Conservation (phyloP, 2,329 filamentous ascomycete species). For the Phaeosphaeriaceae sp. region DNA sequence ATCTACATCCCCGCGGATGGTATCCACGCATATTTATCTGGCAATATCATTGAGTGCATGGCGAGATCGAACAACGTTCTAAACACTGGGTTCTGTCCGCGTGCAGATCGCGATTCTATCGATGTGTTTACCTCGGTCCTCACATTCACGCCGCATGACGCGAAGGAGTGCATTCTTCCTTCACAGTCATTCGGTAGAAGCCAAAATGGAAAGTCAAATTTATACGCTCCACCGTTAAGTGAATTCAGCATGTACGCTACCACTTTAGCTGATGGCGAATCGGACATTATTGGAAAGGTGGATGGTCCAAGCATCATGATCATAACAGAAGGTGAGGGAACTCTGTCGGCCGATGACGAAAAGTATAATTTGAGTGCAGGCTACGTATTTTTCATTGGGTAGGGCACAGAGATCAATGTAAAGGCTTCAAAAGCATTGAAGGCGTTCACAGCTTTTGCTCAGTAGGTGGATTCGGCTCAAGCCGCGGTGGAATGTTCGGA, state of each 20-base stretch:
- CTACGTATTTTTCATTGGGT: conserved; percentile 70
- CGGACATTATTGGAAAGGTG: conserved; percentile 62
- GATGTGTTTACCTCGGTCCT: conserved; percentile 69
- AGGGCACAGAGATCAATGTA: conserved; percentile 59
- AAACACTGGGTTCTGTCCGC: conserved; percentile 75
- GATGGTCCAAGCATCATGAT: conserved; percentile 69
- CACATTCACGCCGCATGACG: conserved; percentile 67
- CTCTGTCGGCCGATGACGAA: conserved; percentile 61
- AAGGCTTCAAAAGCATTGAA: conserved; percentile 53
- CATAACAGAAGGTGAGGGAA: conserved; percentile 65
- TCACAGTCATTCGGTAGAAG: conserved; percentile 58
- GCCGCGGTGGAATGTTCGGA: conserved; percentile 13
- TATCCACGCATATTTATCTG: conserved; percentile 74
- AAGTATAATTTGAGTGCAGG: conserved; percentile 65
- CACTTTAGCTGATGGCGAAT: conserved; percentile 62
- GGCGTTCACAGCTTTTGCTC: conserved; percentile 57
- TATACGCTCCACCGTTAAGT: conserved; percentile 71
- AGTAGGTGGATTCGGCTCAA: conserved; percentile 38
- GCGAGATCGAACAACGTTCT: conserved; percentile 76
- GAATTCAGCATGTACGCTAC: conserved; percentile 74
- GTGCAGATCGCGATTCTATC: conserved; percentile 66
- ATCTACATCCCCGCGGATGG: conserved; percentile 76
- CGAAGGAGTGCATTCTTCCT: conserved; percentile 63
- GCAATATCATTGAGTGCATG: conserved; percentile 82
- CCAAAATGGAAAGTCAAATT: conserved; percentile 64